Percentiles rank a stretch among this genome's conserved stretches.
phyloP scores from a whole-genome alignment of 495 filamentous ascomycete species.

The Schizothecium vesticola region DNA sequence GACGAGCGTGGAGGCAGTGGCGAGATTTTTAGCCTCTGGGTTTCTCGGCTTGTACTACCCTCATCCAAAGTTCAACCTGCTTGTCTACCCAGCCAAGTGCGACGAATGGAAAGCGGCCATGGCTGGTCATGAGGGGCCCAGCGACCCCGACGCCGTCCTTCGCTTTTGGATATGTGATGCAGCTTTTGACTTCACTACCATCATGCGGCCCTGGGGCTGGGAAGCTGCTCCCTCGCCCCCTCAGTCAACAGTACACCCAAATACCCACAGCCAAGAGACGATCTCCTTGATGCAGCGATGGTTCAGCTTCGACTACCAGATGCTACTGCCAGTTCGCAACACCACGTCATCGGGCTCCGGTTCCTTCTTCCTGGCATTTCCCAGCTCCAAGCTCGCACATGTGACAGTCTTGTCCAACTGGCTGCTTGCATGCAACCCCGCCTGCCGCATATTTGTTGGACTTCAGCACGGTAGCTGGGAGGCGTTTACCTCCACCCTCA shows the following conservation, averaged over 20 bases:
- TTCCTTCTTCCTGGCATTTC: constrained; percentile 32
- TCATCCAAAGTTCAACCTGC: constrained; percentile 30
- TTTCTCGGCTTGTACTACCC: constrained; percentile 31
- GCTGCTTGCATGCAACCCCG: constrained; percentile 25
- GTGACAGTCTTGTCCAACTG: constrained; percentile 19
- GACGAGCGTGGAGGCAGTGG: constrained; percentile 21
- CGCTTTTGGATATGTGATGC: constrained; percentile 34
- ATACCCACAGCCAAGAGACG: not conserved
- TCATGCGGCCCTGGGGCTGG: constrained; percentile 16
- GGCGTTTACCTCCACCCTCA: constrained; percentile 17
- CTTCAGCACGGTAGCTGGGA: constrained; percentile 25
- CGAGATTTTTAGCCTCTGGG: constrained; percentile 26
- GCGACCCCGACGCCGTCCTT: constrained; percentile 23
- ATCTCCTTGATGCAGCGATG: constrained; percentile 20
- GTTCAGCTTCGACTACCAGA: constrained; percentile 22
- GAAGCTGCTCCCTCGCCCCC: not conserved
- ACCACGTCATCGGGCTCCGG: not conserved
- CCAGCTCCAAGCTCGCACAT: constrained; percentile 7
- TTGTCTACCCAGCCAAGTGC: constrained; percentile 38
- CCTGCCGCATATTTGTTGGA: constrained; percentile 24
- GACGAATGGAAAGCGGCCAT: constrained; percentile 32
- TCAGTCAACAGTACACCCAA: not conserved
- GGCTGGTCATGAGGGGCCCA: constrained; percentile 16
- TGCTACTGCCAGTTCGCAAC: constrained; percentile 19
- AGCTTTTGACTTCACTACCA: constrained; percentile 10